Evolutionary conservation across 1,284 basidiomycete genomes (phyloP).

Genomic region (Tilletia setariae): DNA sequence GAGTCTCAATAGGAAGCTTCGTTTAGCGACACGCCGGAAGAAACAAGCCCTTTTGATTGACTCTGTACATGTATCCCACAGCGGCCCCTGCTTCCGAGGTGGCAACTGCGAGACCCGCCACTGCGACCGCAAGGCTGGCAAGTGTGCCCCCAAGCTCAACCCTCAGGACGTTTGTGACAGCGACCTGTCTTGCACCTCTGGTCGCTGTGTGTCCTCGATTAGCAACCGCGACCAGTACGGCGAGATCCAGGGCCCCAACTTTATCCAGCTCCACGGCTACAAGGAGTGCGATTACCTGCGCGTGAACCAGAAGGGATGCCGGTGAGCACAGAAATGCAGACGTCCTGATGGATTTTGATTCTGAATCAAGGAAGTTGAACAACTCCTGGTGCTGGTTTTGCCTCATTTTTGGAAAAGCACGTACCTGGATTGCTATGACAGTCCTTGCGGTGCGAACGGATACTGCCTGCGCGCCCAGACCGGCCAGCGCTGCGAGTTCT

Average conservation of each 20-base stretch:
- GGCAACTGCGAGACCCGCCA: conserved; percentile 11
- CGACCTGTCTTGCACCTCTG: background rate
- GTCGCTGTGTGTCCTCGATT: background rate
- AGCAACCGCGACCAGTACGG: conserved; percentile 10
- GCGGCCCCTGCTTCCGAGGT: conserved; percentile 4
- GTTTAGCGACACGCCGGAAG: background rate
- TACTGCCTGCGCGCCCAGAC: background rate
- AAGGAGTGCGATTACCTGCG: conserved; percentile 15
- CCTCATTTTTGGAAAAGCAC: too few relatives aligned
- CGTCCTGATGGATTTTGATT: too few relatives aligned
- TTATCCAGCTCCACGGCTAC: background rate
- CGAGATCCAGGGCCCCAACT: conserved; percentile 7
- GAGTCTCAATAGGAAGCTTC: background rate
- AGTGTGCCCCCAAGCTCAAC: conserved; percentile 2
- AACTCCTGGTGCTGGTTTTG: too few relatives aligned
- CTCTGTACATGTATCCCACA: too few relatives aligned
- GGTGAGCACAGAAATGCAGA: too few relatives aligned
- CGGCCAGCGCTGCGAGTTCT: background rate
- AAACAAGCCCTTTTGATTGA: too few relatives aligned
- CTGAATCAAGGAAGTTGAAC: too few relatives aligned
- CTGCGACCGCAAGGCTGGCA: conserved; percentile 1
- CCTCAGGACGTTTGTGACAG: background rate
- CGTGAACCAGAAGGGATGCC: background rate
- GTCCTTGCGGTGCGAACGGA: background rate
- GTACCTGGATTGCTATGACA: background rate